Evolutionary conservation across 305 asterid species (phyloP).

Genomic region (Fraxinus latifolia): DNA sequence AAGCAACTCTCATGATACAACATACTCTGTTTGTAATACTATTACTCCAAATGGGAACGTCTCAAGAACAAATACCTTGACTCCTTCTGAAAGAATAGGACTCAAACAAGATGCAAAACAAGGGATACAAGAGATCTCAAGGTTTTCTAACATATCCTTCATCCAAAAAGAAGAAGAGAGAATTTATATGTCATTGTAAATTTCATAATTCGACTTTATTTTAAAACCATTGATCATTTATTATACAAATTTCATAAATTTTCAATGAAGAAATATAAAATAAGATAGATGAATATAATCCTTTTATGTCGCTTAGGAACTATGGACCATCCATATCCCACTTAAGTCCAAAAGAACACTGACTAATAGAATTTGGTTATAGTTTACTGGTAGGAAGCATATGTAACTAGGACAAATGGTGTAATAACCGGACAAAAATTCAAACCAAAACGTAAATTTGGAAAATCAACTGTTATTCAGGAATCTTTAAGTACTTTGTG

Average conservation of each 20-base stretch:
- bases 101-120: not conserved
- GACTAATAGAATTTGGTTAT: not conserved
- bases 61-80: not conserved
- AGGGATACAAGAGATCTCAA: not conserved
- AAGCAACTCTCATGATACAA: not conserved
- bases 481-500: not conserved
- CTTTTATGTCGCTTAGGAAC: not conserved
- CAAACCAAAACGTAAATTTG: not conserved
- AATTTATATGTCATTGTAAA: too few species aligned
- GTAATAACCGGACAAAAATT: not conserved
- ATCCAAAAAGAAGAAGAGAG: not conserved
- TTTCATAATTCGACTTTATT: not conserved
- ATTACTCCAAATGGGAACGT: not conserved
- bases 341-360: not conserved
- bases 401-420: not conserved
- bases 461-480: not conserved
- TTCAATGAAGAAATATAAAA: not conserved
- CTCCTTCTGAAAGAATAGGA: not conserved
- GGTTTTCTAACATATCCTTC: not conserved
- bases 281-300: not conserved
- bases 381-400: not conserved
- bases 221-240: slow-evolving; percentile 1
- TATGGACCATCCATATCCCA: not conserved
- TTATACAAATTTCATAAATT: not conserved
- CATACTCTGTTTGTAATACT: not conserved